Percentiles rank a stretch among this genome's conserved stretches.
Evolutionary conservation across 305 asterid species (phyloP).

Genomic region (Rubia tinctorum): DNA sequence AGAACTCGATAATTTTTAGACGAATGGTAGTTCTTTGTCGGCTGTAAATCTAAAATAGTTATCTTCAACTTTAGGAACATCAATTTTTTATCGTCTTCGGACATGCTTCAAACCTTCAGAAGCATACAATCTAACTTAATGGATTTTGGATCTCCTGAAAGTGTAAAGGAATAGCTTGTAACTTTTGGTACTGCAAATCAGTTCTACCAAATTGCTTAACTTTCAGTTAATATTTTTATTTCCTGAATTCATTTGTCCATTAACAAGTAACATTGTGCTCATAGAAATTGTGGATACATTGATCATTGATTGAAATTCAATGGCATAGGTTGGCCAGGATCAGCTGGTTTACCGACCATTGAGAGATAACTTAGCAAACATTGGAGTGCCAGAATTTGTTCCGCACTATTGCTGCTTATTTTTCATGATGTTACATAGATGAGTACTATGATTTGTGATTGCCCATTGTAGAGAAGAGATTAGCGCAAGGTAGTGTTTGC

Average conservation of each 20-base stretch:
- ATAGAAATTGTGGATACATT: background rate
- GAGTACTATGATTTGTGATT: too few relatives aligned
- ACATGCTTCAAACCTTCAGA: slow-evolving; percentile 5
- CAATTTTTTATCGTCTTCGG: slow-evolving; percentile 14
- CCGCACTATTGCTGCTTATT: too few relatives aligned
- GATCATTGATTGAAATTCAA: background rate
- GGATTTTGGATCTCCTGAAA: slow-evolving; percentile 4
- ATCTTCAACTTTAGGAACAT: slow-evolving; percentile 11
- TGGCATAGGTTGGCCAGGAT: background rate
- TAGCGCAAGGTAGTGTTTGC: too few relatives aligned
- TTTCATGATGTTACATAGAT: too few relatives aligned
- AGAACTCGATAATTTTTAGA: slow-evolving; percentile 4
- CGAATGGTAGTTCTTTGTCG: slow-evolving; percentile 17
- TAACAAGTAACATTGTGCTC: background rate
- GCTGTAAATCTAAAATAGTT: slow-evolving; percentile 8
- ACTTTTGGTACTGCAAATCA: background rate
- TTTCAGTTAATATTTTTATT: background rate
- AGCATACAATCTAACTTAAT: slow-evolving; percentile 7
- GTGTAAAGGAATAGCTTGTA: background rate
- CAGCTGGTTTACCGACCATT: slow-evolving; percentile 46
- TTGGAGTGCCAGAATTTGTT: slow-evolving; percentile 63
- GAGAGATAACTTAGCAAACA: slow-evolving; percentile 71
- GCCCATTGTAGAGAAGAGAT: too few relatives aligned
- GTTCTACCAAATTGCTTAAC: background rate
- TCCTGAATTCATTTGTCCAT: background rate